These are phyloP conservation scores for Pyrenopolyporus hunteri DNA, from an alignment of 495 filamentous ascomycete species.

Conservation along the genomic window DNA sequence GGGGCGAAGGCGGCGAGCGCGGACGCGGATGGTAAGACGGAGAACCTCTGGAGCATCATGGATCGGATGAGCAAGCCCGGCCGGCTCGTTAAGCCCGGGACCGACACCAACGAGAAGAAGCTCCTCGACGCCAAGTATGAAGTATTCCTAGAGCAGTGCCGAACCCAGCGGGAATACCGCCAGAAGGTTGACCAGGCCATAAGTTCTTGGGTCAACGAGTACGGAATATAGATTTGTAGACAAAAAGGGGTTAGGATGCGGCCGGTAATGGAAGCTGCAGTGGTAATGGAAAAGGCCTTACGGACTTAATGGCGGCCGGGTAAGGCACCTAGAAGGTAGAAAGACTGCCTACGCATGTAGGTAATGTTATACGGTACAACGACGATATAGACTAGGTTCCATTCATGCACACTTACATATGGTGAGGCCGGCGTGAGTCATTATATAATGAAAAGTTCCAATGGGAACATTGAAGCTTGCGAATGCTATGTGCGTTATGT, in stretches of 20 bases:
- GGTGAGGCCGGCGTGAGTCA: background rate
- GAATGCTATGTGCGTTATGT: too few relatives aligned
- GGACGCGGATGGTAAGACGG: constrained; percentile 74
- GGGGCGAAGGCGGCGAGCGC: constrained; percentile 91
- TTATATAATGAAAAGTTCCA: too few relatives aligned
- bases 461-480: too few relatives aligned
- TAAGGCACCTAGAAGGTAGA: constrained; percentile 2
- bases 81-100: constrained; percentile 75
- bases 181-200: constrained; percentile 68
- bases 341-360: too few relatives aligned
- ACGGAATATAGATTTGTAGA: constrained; percentile 22
- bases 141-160: constrained; percentile 78
- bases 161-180: constrained; percentile 75
- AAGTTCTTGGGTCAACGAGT: constrained; percentile 52
- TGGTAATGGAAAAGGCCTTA: background rate
- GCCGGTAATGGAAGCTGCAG: constrained; percentile 1
- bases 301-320: constrained; percentile 1
- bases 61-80: constrained; percentile 94
- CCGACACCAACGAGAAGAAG: constrained; percentile 73
- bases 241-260: constrained; percentile 9
- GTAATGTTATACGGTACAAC: constrained; percentile 1
- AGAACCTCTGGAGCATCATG: constrained; percentile 95
- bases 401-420: background rate
- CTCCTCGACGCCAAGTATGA: constrained; percentile 85
- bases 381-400: background rate